Conservation (phyloP, 148 eudicot species). For the Polygonum aviculare region DNA sequence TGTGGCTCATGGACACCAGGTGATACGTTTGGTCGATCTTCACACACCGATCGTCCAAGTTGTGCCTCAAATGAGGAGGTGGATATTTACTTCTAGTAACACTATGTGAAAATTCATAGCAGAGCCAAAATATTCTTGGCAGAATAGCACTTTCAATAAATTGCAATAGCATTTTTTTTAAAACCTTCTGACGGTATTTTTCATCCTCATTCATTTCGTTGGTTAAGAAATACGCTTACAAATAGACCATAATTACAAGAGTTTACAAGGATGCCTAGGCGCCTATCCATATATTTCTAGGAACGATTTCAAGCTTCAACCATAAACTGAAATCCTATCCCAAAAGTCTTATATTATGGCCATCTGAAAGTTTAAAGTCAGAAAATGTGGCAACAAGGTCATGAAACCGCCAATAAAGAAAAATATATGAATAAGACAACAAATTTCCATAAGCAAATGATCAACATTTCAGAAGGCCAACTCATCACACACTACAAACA, state of each 20-base stretch:
- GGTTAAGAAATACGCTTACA: not conserved
- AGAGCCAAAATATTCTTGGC: not conserved
- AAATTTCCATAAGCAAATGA: not conserved
- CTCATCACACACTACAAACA: conserved; percentile 75
- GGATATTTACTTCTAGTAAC: no score
- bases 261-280: not conserved
- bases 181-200: not conserved
- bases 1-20: no score
- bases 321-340: not conserved
- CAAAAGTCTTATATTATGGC: not conserved
- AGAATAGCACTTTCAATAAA: not conserved
- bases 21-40: no score
- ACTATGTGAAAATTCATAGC: not conserved
- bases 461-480: not conserved
- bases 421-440: not conserved
- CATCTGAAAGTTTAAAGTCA: not conserved
- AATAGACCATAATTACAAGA: not conserved
- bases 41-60: no score
- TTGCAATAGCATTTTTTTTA: not conserved
- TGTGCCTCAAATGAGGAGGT: not conserved
- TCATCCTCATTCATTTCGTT: not conserved
- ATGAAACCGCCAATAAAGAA: not conserved
- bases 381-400: not conserved
- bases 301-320: not conserved
- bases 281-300: not conserved